Percentiles rank a stretch among this genome's conserved stretches.
Conservation (phyloP, 805 yeast species). For the Candida tammaniensis region DNA sequence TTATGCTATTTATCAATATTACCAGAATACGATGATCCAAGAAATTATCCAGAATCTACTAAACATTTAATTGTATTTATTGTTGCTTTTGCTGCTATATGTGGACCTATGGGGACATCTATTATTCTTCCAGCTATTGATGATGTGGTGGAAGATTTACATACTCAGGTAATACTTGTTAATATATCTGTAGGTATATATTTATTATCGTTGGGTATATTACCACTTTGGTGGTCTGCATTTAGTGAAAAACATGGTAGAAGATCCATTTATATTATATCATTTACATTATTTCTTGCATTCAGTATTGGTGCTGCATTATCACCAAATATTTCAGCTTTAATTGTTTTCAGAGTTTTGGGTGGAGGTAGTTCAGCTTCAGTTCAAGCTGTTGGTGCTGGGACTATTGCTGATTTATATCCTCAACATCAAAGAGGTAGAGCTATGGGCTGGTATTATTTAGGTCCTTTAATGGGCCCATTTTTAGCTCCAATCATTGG, state of each 20-base stretch:
- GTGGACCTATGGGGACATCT: conserved; percentile 90
- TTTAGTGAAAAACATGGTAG: conserved; percentile 75
- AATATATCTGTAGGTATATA: conserved; percentile 82
- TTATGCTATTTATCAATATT: conserved; percentile 48
- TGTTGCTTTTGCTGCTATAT: conserved; percentile 69
- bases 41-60: conserved; percentile 50
- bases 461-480: conserved; percentile 83
- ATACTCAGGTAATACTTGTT: conserved; percentile 59
- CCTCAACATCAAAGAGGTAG: conserved; percentile 66
- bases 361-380: conserved; percentile 82
- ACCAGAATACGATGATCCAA: conserved; percentile 74
- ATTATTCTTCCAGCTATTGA: conserved; percentile 77
- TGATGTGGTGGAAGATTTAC: conserved; percentile 50
- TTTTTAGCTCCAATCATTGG: conserved; percentile 75
- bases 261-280: conserved; percentile 65
- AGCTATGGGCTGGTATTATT: conserved; percentile 75
- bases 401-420: conserved; percentile 75
- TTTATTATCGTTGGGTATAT: conserved; percentile 67
- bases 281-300: conserved; percentile 60
- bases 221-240: conserved; percentile 89
- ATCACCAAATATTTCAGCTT: conserved; percentile 55
- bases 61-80: conserved; percentile 59
- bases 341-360: conserved; percentile 67
- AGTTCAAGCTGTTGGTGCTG: conserved; percentile 89
- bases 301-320: conserved; percentile 74